phyloP scores from a whole-genome alignment of 1,284 basidiomycete genomes.

The Sporisorium scitamineum region DNA sequence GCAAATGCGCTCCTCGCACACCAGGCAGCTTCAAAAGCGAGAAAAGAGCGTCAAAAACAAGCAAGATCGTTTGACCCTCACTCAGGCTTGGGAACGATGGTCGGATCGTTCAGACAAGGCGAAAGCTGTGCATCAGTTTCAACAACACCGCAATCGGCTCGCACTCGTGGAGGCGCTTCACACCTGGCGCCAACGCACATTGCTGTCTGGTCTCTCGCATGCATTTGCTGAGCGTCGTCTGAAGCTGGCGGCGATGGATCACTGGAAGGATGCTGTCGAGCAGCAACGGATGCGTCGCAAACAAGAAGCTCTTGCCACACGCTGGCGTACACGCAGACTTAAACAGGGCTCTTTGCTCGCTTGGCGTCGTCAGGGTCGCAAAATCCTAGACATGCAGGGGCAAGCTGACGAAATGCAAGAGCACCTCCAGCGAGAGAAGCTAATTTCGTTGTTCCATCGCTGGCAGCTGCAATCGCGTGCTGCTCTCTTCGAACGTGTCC shows the following conservation, averaged over 20 bases:
- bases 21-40: slow-evolving; percentile 18
- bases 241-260: slow-evolving; percentile 29
- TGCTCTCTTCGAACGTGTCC: slow-evolving; percentile 23
- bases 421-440: background rate
- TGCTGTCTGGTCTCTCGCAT: slow-evolving; percentile 39
- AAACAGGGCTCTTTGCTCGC: slow-evolving; percentile 19
- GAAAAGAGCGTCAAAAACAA: slow-evolving; percentile 16
- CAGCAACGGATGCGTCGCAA: slow-evolving; percentile 13
- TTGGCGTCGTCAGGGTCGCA: slow-evolving; percentile 14
- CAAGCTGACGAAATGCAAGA: slow-evolving; percentile 9
- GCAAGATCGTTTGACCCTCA: slow-evolving; percentile 10
- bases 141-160: slow-evolving; percentile 23
- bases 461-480: slow-evolving; percentile 35
- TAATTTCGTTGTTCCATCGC: slow-evolving; percentile 1
- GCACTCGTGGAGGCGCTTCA: slow-evolving; percentile 15
- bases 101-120: slow-evolving; percentile 10
- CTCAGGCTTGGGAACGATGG: slow-evolving; percentile 31
- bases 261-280: slow-evolving; percentile 27
- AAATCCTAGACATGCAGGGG: slow-evolving; percentile 5
- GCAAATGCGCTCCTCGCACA: slow-evolving; percentile 34
- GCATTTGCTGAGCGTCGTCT: slow-evolving; percentile 42
- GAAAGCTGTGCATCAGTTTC: slow-evolving; percentile 17
- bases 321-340: slow-evolving; percentile 39
- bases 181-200: slow-evolving; percentile 24
- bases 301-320: slow-evolving; percentile 40